Evolutionary conservation across 148 eudicot species (phyloP).

Genomic region (Fallopia convolvulus): DNA sequence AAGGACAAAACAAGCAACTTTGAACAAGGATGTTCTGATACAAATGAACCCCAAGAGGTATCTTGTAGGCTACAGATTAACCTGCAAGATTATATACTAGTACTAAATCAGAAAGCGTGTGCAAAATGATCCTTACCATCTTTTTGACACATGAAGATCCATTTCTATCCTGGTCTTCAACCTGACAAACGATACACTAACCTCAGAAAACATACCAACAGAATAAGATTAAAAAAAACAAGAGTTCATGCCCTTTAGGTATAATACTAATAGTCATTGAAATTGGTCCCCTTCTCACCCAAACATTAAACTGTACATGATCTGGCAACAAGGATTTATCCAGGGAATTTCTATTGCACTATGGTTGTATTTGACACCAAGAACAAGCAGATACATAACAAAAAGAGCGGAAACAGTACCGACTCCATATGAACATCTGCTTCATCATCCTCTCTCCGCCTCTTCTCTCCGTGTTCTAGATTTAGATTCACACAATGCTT

Average conservation of each 20-base stretch:
- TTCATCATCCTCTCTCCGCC: constrained; percentile 55
- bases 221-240: not conserved
- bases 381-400: not conserved
- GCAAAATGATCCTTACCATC: constrained; percentile 46
- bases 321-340: not conserved
- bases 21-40: not conserved
- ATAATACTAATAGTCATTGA: not conserved
- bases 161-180: constrained; percentile 24
- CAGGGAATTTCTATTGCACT: not conserved
- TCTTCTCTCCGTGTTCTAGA: constrained; percentile 63
- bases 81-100: not conserved
- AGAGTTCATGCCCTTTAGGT: not conserved
- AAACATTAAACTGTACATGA: not conserved
- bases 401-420: constrained; percentile 22
- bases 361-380: too few relatives aligned
- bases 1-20: not conserved
- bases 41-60: not conserved
- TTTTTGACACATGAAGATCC: constrained; percentile 53
- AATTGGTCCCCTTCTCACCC: not conserved
- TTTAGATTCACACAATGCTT: constrained; percentile 20
- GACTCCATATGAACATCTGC: constrained; percentile 47
- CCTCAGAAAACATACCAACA: not conserved
- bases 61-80: not conserved
- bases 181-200: constrained; percentile 31
- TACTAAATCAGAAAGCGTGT: not conserved